These are phyloP conservation scores for Fusarium citri DNA, from an alignment of 2,329 filamentous ascomycete genomes.

Conservation along the genomic window DNA sequence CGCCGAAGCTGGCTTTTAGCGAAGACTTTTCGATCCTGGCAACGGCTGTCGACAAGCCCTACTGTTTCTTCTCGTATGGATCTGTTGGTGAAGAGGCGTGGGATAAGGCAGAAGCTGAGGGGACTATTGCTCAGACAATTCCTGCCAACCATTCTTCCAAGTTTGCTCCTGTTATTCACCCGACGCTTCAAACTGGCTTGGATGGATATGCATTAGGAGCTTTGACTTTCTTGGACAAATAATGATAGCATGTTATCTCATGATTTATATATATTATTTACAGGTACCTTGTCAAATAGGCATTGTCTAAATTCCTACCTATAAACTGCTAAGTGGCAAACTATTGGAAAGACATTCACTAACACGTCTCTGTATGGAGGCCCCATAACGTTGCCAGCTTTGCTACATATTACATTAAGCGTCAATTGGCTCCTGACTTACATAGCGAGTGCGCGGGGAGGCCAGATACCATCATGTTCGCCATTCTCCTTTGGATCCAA, in stretches of 20 bases:
- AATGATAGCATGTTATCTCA: background rate
- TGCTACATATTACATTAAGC: no score
- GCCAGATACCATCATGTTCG: background rate
- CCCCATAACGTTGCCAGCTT: no score
- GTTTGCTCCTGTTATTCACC: slow-evolving; percentile 44
- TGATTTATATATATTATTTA: accelerated
- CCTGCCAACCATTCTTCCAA: slow-evolving; percentile 43
- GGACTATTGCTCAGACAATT: slow-evolving; percentile 32
- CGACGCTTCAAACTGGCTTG: slow-evolving; percentile 38
- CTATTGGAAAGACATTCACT: no score
- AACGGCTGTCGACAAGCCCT: slow-evolving; percentile 27
- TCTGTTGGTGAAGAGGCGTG: slow-evolving; percentile 28
- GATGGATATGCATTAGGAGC: slow-evolving; percentile 12
- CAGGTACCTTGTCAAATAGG: accelerated
- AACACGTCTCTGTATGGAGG: no score
- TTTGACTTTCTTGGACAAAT: slow-evolving; percentile 1
- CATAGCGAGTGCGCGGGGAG: accelerated
- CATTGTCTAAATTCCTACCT: background rate
- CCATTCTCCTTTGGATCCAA: background rate
- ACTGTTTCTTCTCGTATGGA: slow-evolving; percentile 40
- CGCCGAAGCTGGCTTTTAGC: slow-evolving; percentile 57
- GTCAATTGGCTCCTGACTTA: no score
- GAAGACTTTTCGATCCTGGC: slow-evolving; percentile 65
- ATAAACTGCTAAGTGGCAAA: no score
- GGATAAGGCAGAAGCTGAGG: slow-evolving; percentile 28